phyloP scores from a whole-genome alignment of 148 eudicot species.

The Nepenthes mirabilis region DNA sequence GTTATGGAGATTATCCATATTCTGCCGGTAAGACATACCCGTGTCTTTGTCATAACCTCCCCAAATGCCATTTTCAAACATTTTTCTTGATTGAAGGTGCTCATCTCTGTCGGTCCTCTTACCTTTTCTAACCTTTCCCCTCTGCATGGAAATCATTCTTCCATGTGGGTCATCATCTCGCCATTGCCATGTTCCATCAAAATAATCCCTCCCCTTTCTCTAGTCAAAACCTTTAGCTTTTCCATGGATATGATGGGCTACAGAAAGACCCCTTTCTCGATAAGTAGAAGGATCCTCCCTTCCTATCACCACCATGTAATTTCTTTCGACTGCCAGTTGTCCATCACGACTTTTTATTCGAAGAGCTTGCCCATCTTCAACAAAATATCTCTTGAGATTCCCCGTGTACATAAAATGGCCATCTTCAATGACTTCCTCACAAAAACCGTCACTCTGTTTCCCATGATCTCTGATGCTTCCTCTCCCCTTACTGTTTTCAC shows the following conservation, averaged over 20 bases:
- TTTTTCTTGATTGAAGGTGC: conserved; percentile 39
- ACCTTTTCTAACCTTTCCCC: conserved; percentile 49
- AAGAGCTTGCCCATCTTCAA: conserved; percentile 33
- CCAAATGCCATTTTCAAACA: conserved; percentile 53
- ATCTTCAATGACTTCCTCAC: conserved; percentile 52
- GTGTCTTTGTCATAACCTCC: conserved; percentile 54
- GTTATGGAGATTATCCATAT: conserved; percentile 45
- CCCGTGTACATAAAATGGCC: conserved; percentile 26
- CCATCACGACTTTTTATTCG: conserved; percentile 45
- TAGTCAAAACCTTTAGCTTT: conserved; percentile 45
- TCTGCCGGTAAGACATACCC: conserved; percentile 41
- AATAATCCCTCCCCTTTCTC: conserved; percentile 49
- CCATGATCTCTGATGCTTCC: conserved; percentile 46
- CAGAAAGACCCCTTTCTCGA: conserved; percentile 48
- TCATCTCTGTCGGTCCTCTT: conserved; percentile 59
- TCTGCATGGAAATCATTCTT: conserved; percentile 40
- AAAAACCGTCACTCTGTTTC: conserved; percentile 40
- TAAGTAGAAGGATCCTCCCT: conserved; percentile 31
- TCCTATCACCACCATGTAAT: conserved; percentile 29
- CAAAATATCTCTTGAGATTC: conserved; percentile 35
- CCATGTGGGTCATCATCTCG: conserved; percentile 51
- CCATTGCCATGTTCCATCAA: conserved; percentile 43
- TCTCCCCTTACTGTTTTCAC: conserved; percentile 57
- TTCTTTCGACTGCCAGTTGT: conserved; percentile 44
- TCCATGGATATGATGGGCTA: conserved; percentile 23